Percentiles rank a stretch among this genome's conserved stretches.
Conservation (phyloP, 2,329 filamentous ascomycete genomes). For the Colletotrichum sp. region DNA sequence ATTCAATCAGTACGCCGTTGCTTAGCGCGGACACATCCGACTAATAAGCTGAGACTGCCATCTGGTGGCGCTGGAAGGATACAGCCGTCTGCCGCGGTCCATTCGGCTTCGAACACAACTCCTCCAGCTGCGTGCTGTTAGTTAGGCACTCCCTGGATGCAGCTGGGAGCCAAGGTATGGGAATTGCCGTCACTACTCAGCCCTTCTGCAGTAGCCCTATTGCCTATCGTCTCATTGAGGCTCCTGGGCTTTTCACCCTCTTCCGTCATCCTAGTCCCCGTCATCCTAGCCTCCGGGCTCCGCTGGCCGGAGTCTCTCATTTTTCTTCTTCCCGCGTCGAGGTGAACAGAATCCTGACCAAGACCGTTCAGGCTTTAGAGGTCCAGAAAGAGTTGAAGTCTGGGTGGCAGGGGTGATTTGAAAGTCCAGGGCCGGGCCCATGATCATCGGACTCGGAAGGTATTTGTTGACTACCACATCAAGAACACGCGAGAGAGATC, state of each 20-base stretch:
- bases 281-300: background rate
- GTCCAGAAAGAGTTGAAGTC: background rate
- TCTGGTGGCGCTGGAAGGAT: slow-evolving; percentile 18
- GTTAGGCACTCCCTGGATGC: background rate
- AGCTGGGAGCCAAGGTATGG: slow-evolving; percentile 3
- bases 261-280: background rate
- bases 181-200: background rate
- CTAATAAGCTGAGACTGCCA: slow-evolving; percentile 11
- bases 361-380: background rate
- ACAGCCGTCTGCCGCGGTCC: slow-evolving; percentile 18
- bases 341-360: background rate
- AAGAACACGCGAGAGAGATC: background rate
- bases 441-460: background rate
- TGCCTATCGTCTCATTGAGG: background rate
- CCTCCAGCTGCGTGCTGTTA: background rate
- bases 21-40: background rate
- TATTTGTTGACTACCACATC: slow-evolving; percentile 11
- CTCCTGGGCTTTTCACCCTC: background rate
- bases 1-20: background rate
- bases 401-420: background rate
- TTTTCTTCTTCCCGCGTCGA: background rate
- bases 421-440: background rate
- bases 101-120: slow-evolving; percentile 15
- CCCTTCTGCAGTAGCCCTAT: background rate
- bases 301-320: background rate